Base-by-base conservation (phyloP, 2,329 filamentous ascomycete species). In the Neofusicoccum sp. region DNA sequence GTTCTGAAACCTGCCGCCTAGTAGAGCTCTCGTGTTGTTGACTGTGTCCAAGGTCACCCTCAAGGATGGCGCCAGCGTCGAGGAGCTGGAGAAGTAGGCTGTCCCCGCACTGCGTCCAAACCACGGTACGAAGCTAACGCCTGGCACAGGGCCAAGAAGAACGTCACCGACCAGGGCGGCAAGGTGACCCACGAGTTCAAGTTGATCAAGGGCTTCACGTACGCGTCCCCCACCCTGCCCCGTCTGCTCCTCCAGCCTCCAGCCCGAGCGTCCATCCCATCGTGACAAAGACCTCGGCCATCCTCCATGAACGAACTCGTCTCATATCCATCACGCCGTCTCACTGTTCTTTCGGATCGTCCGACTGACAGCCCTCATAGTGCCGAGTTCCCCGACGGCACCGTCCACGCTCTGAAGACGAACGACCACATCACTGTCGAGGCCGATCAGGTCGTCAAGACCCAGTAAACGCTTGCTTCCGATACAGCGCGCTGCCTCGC, bases 161-260 rank as follows among this genome's bases (percentile, higher is more conserved):
- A 87, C 62, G 89, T 87, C 68, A 78, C 74, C 63, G 83, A 88
- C 43, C 86, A 93, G 73, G 93, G 93, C 71, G 93, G 92, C 73
- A 86, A 85, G 76, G 95, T 98, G 78, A 85, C 79, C 60, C 44
- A 95, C 68, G 90, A 95, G 75, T 96, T 91, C 82, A 88, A 79
- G 63, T 78, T 96, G 69, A 92, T 96, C 83, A 96, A 93, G 80
- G 93, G 89, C 62, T 97, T 97, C 80, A 88, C 90, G 93, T 97
- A 86, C 68, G 90, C 82, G 48, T 34, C 24, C 60, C 53, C 44
- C 44, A 30, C 41, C 30, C 24, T 33, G 43, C 16, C 5, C 56
- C 34, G 38, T 20, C 45, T 28, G 36, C 62, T 26, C 8, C 9
- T n/a, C 26, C 36, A 16, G n/a, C 38, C 33, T 43, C 48, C 34